Evolutionary conservation across 495 filamentous ascomycete species (phyloP).

Genomic region (Aspergillus diversus): DNA sequence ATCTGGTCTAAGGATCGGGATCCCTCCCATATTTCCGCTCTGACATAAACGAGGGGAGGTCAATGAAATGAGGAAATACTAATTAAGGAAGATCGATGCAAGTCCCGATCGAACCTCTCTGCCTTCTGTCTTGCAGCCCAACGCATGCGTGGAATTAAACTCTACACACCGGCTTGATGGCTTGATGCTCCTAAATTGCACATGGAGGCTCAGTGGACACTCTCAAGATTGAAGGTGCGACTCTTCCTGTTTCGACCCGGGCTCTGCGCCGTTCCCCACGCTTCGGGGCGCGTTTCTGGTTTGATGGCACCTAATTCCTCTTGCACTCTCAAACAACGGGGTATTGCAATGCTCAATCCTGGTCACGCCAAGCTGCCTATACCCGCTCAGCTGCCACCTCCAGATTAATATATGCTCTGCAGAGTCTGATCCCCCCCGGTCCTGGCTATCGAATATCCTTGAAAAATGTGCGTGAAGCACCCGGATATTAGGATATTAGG

Average conservation of each 20-base stretch:
- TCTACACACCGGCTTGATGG: neutral
- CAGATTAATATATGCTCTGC: slow-evolving; percentile 6
- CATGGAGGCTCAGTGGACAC: neutral
- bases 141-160: neutral
- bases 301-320: slow-evolving; percentile 4
- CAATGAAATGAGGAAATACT: neutral
- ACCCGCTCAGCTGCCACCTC: slow-evolving; percentile 1
- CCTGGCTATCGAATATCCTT: slow-evolving; percentile 9
- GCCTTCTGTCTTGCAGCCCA: neutral
- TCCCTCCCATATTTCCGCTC: slow-evolving; percentile 12
- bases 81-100: neutral
- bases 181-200: neutral
- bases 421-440: neutral
- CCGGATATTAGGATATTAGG: slow-evolving; percentile 11
- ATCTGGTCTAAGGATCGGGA: neutral
- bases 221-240: slow-evolving; percentile 1
- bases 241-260: slow-evolving; percentile 14
- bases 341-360: slow-evolving; percentile 5
- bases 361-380: slow-evolving; percentile 8
- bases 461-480: slow-evolving; percentile 4
- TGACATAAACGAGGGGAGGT: neutral
- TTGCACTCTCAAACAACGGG: neutral
- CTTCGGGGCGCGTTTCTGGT: neutral
- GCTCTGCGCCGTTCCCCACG: slow-evolving; percentile 8
- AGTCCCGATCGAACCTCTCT: neutral